These are phyloP conservation scores for Penicillium sp. DNA, from an alignment of 2,329 filamentous ascomycete species.

Conservation along the genomic window DNA sequence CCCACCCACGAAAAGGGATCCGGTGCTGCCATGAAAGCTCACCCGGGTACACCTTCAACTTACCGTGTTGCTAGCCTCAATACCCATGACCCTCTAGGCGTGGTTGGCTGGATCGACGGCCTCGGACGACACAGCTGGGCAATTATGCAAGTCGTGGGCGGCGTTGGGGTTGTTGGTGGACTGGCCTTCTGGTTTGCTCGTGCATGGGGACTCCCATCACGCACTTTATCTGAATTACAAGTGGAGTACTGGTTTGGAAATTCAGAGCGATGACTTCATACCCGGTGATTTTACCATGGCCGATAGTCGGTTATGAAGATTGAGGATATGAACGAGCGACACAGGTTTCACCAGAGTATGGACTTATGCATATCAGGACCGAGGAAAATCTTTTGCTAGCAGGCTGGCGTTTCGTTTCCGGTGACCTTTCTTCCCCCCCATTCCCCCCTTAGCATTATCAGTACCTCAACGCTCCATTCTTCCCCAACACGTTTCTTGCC, in stretches of 20 bases:
- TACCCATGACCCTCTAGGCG: constrained; percentile 74
- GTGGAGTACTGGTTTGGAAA: constrained; percentile 26
- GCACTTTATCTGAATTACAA: constrained; percentile 32
- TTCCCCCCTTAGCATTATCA: background rate
- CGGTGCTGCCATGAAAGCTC: constrained; percentile 22
- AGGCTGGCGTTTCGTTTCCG: constrained; percentile 3
- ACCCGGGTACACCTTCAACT: constrained; percentile 25
- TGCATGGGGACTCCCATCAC: constrained; percentile 39
- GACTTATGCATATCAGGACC: background rate
- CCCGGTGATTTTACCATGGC: background rate
- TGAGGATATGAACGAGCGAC: background rate
- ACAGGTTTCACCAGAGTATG: background rate
- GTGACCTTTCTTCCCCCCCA: background rate
- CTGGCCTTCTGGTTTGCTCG: constrained; percentile 63
- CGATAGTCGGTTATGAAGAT: background rate
- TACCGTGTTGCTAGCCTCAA: constrained; percentile 42
- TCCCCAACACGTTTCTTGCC: background rate
- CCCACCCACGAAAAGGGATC: constrained; percentile 24
- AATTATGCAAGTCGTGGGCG: constrained; percentile 71
- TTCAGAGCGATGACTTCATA: constrained; percentile 13
- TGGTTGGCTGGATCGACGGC: constrained; percentile 68
- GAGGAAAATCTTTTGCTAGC: background rate
- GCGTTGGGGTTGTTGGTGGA: constrained; percentile 72
- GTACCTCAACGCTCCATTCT: background rate
- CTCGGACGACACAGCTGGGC: constrained; percentile 66